These are phyloP conservation scores for Camptophora hylomeconis DNA, from an alignment of 2,329 filamentous ascomycete species.

Conservation along the genomic window DNA sequence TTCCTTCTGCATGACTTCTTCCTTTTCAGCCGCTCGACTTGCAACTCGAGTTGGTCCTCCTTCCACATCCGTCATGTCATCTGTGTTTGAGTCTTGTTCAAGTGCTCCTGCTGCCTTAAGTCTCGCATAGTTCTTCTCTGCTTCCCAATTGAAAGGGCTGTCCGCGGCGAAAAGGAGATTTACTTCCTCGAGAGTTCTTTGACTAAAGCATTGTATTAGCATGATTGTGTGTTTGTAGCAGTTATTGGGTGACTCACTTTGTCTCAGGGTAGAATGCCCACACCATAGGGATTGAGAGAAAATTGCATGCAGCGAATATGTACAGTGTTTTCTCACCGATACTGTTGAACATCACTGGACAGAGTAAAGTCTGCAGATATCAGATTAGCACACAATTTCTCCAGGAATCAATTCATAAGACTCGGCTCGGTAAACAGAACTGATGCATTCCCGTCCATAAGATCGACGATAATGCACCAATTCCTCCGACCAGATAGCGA, in stretches of 20 bases:
- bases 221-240: no score
- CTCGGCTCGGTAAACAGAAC: neutral
- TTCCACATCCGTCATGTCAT: no score
- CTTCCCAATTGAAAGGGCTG: slow-evolving; percentile 58
- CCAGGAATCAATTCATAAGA: neutral
- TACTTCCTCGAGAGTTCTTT: slow-evolving; percentile 63
- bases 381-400: no score
- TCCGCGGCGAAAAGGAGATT: slow-evolving; percentile 57
- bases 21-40: no score
- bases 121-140: slow-evolving; percentile 50
- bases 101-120: slow-evolving; percentile 49
- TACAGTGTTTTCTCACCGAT: slow-evolving; percentile 61
- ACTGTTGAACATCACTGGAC: slow-evolving; percentile 47
- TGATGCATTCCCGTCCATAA: no score
- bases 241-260: no score
- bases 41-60: no score
- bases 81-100: no score
- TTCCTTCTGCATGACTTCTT: no score
- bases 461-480: no score
- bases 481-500: slow-evolving; percentile 7
- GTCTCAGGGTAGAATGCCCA: slow-evolving; percentile 65
- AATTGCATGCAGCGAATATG: slow-evolving; percentile 57
- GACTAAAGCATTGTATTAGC: no score
- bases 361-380: slow-evolving; percentile 38
- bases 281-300: slow-evolving; percentile 53